Evolutionary conservation across 108 stramenopile species (phyloP).

Genomic region (Cyclotella choctawhatcheeana): DNA sequence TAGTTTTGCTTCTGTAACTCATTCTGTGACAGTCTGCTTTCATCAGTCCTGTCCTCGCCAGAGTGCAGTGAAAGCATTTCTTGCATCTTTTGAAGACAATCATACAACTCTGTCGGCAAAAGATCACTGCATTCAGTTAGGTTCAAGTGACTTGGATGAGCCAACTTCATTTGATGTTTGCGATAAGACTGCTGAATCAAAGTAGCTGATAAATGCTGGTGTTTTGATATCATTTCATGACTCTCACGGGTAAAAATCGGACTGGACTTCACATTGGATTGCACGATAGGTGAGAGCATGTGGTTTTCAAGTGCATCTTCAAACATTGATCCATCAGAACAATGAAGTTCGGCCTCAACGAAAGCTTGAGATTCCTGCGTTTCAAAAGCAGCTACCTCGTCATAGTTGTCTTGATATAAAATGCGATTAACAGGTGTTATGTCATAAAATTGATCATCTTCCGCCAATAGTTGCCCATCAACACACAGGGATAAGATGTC

Average conservation of each 20-base stretch:
- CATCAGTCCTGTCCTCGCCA: not conserved
- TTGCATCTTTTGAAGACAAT: slow-evolving; percentile 1
- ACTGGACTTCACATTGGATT: not conserved
- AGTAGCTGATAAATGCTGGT: slow-evolving; percentile 7
- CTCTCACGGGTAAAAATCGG: not conserved
- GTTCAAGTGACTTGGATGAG: not conserved
- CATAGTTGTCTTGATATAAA: slow-evolving; percentile 6
- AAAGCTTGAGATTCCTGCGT: not conserved
- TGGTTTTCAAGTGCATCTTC: slow-evolving; percentile 11
- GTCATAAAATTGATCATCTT: slow-evolving; percentile 9
- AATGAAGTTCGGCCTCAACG: not conserved
- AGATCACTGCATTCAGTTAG: not conserved
- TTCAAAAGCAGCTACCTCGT: not conserved
- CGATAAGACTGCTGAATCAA: slow-evolving; percentile 12
- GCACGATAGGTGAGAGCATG: not conserved
- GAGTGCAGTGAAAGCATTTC: not conserved
- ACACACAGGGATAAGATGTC: slow-evolving; percentile 15
- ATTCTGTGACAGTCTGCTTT: too few species aligned
- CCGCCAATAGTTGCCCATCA: slow-evolving; percentile 6
- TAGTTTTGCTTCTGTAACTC: slow-evolving; percentile 58
- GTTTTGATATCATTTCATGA: slow-evolving; percentile 8
- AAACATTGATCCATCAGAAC: slow-evolving; percentile 10
- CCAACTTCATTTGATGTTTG: not conserved
- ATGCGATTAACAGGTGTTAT: not conserved
- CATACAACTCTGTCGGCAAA: slow-evolving; percentile 2